A percentile compares a stretch with the other conserved stretches of the same genome.
Evolutionary conservation across 1,284 basidiomycete species (phyloP).

Genomic region (Pholiota adiposa): DNA sequence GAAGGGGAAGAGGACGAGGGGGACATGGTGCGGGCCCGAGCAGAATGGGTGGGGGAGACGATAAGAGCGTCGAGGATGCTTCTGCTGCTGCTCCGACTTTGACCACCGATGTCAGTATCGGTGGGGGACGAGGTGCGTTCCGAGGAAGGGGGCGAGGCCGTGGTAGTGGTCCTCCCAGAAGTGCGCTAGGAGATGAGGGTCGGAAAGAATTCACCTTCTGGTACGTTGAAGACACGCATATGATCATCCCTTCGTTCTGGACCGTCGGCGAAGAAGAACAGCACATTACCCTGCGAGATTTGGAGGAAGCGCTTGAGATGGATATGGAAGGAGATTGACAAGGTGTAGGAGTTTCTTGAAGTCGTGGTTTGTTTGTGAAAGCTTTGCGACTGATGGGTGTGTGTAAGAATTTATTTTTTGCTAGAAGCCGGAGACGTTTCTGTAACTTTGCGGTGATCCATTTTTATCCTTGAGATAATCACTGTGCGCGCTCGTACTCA

Average conservation of each 20-base stretch:
- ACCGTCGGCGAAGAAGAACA: constrained; percentile 23
- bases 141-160: constrained; percentile 17
- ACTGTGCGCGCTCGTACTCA: neutral
- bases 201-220: constrained; percentile 41
- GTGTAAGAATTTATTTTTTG: too few species aligned
- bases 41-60: neutral
- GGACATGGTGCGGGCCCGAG: too few species aligned
- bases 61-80: neutral
- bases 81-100: too few species aligned
- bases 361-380: neutral
- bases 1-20: constrained; percentile 19
- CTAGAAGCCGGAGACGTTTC: neutral
- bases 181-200: constrained; percentile 12
- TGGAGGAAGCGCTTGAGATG: constrained; percentile 7
- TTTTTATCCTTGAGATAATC: neutral
- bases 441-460: neutral
- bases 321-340: neutral
- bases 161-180: constrained; percentile 7
- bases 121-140: neutral
- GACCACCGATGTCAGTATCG: neutral
- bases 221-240: constrained; percentile 49
- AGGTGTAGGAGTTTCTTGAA: neutral
- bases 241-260: constrained; percentile 43
- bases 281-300: constrained; percentile 5
- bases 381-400: neutral